Conservation (phyloP, 768 basidiomycete species). For the Panaeolus papilionaceus region DNA sequence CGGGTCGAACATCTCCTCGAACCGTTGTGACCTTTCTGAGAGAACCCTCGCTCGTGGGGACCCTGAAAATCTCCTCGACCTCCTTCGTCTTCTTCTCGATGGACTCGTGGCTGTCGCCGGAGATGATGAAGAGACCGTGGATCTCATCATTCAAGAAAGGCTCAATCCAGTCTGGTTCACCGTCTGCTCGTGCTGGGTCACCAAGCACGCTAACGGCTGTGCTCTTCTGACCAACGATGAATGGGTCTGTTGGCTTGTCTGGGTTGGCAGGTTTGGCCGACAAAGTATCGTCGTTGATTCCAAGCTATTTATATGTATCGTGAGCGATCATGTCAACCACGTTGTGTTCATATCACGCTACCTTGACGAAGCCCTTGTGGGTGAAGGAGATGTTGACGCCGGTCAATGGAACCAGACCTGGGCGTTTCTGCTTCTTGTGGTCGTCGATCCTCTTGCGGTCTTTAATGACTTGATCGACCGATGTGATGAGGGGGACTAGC, state of each 20-base stretch:
- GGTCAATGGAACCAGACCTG: constrained; percentile 41
- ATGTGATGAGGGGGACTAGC: constrained; percentile 53
- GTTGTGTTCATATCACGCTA: constrained; percentile 24
- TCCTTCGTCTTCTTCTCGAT: constrained; percentile 41
- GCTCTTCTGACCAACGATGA: constrained; percentile 45
- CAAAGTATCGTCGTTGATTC: constrained; percentile 46
- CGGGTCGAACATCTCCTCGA: constrained; percentile 51
- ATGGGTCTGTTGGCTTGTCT: constrained; percentile 30
- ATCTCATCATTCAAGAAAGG: constrained; percentile 48
- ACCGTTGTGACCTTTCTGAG: constrained; percentile 45
- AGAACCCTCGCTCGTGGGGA: constrained; percentile 34
- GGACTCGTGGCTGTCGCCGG: constrained; percentile 48
- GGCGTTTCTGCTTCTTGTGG: constrained; percentile 43
- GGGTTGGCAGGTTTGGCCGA: constrained; percentile 30
- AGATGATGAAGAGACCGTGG: constrained; percentile 56
- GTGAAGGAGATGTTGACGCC: constrained; percentile 64
- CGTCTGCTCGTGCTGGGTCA: constrained; percentile 37
- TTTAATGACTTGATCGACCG: constrained; percentile 46
- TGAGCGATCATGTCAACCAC: neutral
- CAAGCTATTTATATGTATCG: constrained; percentile 36
- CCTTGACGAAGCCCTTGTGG: constrained; percentile 49
- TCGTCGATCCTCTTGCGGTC: constrained; percentile 47
- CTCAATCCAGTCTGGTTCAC: constrained; percentile 53
- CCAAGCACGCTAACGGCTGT: constrained; percentile 44
- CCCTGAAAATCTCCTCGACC: constrained; percentile 43